Evolutionary conservation across 352 stramenopile genomes (phyloP).

Genomic region (Globisporangium middletonii): DNA sequence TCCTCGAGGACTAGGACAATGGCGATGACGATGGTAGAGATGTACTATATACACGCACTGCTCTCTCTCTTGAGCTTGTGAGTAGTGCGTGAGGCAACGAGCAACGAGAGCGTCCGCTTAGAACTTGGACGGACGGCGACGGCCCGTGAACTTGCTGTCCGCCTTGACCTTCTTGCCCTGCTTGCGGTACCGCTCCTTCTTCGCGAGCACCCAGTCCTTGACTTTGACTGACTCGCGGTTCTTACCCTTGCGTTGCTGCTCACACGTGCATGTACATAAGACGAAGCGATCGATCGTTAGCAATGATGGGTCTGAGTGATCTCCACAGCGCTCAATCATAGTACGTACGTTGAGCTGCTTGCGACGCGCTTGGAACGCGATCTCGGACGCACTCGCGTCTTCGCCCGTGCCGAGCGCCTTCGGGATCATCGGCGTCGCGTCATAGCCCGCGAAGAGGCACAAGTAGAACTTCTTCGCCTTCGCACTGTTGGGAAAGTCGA

Average conservation of each 20-base stretch:
- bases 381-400: constrained; percentile 27
- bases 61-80: constrained; percentile 5
- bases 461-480: constrained; percentile 99
- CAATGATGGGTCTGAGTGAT: background rate
- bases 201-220: constrained; percentile 96
- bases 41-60: constrained; percentile 51
- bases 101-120: constrained; percentile 39
- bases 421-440: constrained; percentile 68
- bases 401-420: constrained; percentile 70
- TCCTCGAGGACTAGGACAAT: background rate
- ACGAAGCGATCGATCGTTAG: constrained; percentile 1
- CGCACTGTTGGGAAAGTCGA: constrained; percentile 99
- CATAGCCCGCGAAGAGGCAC: constrained; percentile 94
- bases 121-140: constrained; percentile 94
- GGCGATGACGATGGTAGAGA: constrained; percentile 26
- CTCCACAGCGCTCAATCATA: background rate
- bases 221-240: constrained; percentile 50
- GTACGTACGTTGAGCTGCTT: constrained; percentile 48
- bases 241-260: constrained; percentile 47
- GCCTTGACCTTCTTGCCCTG: constrained; percentile 96
- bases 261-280: constrained; percentile 1
- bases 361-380: constrained; percentile 55
- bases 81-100: background rate
- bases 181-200: constrained; percentile 97
- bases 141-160: constrained; percentile 98